These are phyloP conservation scores for Diaporthe ilicicola DNA, from an alignment of 2,329 filamentous ascomycete genomes.

Conservation along the genomic window DNA sequence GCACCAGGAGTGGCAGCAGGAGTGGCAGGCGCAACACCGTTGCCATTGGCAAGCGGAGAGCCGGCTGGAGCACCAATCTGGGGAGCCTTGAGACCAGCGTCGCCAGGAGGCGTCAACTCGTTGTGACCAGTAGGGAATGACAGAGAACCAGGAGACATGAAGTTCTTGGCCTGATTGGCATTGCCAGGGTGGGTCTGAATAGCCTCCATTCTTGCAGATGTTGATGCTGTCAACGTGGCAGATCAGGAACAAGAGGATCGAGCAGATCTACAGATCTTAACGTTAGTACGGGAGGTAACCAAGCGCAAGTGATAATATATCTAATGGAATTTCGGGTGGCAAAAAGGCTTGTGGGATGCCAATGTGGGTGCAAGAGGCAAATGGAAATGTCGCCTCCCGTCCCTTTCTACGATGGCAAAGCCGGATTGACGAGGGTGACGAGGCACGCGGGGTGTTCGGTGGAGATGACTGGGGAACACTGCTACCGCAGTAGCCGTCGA, in stretches of 20 bases:
- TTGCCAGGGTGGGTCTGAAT: constrained; percentile 92
- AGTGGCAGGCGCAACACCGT: constrained; percentile 87
- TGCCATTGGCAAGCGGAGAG: constrained; percentile 69
- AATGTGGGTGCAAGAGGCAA: background rate
- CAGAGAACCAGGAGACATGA: constrained; percentile 90
- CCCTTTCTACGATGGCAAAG: constrained; percentile 24
- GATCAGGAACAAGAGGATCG: constrained; percentile 20
- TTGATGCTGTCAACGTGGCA: background rate
- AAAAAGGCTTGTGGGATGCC: background rate
- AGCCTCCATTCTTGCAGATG: constrained; percentile 76
- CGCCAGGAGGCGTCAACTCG: constrained; percentile 83
- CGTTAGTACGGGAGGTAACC: constrained; percentile 12
- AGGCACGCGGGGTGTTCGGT: background rate
- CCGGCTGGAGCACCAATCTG: constrained; percentile 60
- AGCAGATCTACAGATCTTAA: constrained; percentile 40
- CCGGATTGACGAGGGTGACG: background rate
- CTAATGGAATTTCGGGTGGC: background rate
- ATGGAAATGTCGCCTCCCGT: background rate
- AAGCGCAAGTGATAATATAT: background rate
- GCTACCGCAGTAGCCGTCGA: constrained; percentile 11
- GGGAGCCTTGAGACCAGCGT: constrained; percentile 70
- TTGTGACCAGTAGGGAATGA: constrained; percentile 88
- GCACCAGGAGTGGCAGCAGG: constrained; percentile 91
- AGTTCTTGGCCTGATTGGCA: constrained; percentile 92
- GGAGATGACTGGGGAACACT: background rate